Conservation (phyloP, 495 filamentous ascomycete genomes). For the Penicillium nucicola region DNA sequence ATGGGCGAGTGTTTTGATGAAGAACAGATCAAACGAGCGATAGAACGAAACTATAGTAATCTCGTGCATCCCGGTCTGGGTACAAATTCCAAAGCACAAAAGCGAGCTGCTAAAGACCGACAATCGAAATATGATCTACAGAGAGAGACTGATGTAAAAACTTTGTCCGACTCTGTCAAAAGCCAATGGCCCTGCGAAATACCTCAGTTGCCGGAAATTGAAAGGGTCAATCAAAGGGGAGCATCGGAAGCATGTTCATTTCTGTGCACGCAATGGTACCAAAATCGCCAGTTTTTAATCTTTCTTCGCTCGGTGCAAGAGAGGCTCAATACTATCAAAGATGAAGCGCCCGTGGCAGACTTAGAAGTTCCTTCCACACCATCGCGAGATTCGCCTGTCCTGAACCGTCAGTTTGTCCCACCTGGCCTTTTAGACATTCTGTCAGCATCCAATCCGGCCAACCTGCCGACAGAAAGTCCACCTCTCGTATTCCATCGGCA, state of each 20-base stretch:
- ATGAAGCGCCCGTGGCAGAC: background rate
- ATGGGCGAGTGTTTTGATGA: too few species aligned
- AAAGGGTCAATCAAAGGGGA: background rate
- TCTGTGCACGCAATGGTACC: slow-evolving; percentile 6
- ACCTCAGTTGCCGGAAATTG: background rate
- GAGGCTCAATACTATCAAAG: background rate
- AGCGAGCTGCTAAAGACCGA: background rate
- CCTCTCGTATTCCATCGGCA: background rate
- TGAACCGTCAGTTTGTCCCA: too few species aligned
- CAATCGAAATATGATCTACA: background rate
- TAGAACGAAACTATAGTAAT: slow-evolving; percentile 5
- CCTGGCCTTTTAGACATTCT: too few species aligned
- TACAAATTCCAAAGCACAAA: background rate
- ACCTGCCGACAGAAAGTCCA: background rate
- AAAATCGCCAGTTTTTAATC: slow-evolving; percentile 3
- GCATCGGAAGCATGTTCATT: background rate
- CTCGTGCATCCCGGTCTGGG: background rate
- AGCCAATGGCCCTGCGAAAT: slow-evolving; percentile 14
- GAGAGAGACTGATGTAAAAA: too few species aligned
- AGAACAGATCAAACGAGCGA: too few species aligned
- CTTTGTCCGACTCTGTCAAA: too few species aligned
- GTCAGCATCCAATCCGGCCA: too few species aligned
- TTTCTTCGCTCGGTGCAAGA: slow-evolving; percentile 7
- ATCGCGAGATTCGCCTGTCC: background rate
- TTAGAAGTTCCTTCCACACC: background rate